These are phyloP conservation scores for Blakeslea trispora DNA, from an alignment of 371 early-diverging fungal species.

Conservation along the genomic window DNA sequence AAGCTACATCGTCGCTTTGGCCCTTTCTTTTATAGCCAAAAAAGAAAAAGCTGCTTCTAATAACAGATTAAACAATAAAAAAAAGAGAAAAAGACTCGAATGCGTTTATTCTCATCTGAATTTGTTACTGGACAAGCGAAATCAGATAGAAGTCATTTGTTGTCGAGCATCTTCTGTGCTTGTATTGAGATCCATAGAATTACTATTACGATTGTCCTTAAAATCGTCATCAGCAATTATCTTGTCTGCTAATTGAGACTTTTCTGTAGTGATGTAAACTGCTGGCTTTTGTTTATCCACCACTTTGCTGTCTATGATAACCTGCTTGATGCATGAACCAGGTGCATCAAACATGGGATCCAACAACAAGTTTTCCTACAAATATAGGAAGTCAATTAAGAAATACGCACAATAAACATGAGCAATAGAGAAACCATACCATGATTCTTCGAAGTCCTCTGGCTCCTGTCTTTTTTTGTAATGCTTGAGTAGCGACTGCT, in stretches of 20 bases:
- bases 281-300: conserved; percentile 23
- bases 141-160: conserved; percentile 19
- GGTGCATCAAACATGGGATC: conserved; percentile 87
- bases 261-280: conserved; percentile 24
- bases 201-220: too few relatives aligned
- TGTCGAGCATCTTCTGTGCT: conserved; percentile 19
- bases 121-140: too few relatives aligned
- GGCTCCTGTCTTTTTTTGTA: conserved; percentile 87
- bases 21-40: too few relatives aligned
- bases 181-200: not conserved
- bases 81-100: too few relatives aligned
- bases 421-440: conserved; percentile 32
- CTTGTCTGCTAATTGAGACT: conserved; percentile 25
- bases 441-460: conserved; percentile 86
- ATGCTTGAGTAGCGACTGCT: conserved; percentile 73
- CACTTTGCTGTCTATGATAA: conserved; percentile 71
- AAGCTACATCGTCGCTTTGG: too few relatives aligned
- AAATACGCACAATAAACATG: not conserved
- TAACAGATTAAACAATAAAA: too few relatives aligned
- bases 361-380: conserved; percentile 69
- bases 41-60: too few relatives aligned
- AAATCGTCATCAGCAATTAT: conserved; percentile 28
- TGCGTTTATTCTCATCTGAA: too few relatives aligned
- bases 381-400: not conserved
- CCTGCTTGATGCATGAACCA: conserved; percentile 67